Evolutionary conservation across 2,329 filamentous ascomycete species (phyloP).

Genomic region (Knufia fluminis): DNA sequence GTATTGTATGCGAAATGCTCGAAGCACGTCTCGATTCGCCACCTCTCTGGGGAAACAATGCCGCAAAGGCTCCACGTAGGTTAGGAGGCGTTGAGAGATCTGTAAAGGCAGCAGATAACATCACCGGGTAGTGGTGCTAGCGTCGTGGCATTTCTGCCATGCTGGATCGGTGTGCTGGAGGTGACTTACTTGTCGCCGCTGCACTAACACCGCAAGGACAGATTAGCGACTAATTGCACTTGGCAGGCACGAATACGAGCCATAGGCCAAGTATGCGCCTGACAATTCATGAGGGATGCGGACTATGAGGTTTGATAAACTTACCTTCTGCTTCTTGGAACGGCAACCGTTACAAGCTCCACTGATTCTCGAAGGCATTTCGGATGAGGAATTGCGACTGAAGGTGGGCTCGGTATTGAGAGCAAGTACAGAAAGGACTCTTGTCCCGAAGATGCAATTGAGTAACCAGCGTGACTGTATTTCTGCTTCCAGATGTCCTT

Average conservation of each 20-base stretch:
- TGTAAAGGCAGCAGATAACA: neutral
- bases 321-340: conserved; percentile 35
- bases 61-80: no score
- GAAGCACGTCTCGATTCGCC: no score
- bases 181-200: conserved; percentile 31
- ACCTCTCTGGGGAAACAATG: no score
- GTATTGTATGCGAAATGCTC: no score
- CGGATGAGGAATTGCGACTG: conserved; percentile 8
- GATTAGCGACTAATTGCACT: neutral
- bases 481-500: no score
- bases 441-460: neutral
- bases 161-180: neutral
- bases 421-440: no score
- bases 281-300: no score
- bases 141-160: neutral
- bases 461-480: neutral
- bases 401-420: no score
- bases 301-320: conserved; percentile 6
- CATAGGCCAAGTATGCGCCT: no score
- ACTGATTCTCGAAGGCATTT: conserved; percentile 30
- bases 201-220: conserved; percentile 25
- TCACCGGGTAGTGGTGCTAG: neutral
- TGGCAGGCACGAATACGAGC: no score
- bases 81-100: no score
- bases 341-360: conserved; percentile 35